These are phyloP conservation scores for Botrytis tulipae DNA, from an alignment of 2,329 filamentous ascomycete genomes.

Conservation along the genomic window DNA sequence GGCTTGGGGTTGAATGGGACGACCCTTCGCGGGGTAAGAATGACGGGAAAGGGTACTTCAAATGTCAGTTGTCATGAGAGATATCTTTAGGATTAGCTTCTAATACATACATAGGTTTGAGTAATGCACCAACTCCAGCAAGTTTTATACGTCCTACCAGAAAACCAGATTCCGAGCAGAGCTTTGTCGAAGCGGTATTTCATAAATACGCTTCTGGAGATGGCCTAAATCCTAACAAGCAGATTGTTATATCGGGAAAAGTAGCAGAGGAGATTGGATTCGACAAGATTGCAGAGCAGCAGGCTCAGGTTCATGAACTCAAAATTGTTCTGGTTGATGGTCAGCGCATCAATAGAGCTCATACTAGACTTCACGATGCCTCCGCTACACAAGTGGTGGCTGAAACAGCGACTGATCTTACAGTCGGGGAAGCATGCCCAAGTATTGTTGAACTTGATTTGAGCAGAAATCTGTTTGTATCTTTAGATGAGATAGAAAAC, in stretches of 20 bases:
- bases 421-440: conserved; percentile 55
- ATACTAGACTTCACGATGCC: conserved; percentile 26
- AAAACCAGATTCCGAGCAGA: conserved; percentile 62
- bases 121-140: conserved; percentile 65
- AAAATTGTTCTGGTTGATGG: conserved; percentile 81
- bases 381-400: neutral
- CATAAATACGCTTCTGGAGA: conserved; percentile 77
- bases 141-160: conserved; percentile 84
- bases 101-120: conserved; percentile 48
- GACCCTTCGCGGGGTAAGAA: conserved; percentile 85
- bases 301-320: conserved; percentile 75
- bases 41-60: conserved; percentile 81
- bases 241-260: conserved; percentile 73
- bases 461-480: conserved; percentile 76
- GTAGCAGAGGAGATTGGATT: conserved; percentile 93
- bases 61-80: conserved; percentile 55
- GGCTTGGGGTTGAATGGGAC: conserved; percentile 98
- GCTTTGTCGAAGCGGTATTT: conserved; percentile 76
- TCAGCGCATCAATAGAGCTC: conserved; percentile 54
- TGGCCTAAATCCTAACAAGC: conserved; percentile 41
- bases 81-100: neutral
- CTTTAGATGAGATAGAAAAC: conserved; percentile 61
- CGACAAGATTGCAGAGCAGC: conserved; percentile 80
- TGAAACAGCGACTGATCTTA: conserved; percentile 12
- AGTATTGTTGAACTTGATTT: conserved; percentile 78